Evolutionary conservation across 2,329 filamentous ascomycete species (phyloP).

Genomic region (Pseudogymnoascus sp.): DNA sequence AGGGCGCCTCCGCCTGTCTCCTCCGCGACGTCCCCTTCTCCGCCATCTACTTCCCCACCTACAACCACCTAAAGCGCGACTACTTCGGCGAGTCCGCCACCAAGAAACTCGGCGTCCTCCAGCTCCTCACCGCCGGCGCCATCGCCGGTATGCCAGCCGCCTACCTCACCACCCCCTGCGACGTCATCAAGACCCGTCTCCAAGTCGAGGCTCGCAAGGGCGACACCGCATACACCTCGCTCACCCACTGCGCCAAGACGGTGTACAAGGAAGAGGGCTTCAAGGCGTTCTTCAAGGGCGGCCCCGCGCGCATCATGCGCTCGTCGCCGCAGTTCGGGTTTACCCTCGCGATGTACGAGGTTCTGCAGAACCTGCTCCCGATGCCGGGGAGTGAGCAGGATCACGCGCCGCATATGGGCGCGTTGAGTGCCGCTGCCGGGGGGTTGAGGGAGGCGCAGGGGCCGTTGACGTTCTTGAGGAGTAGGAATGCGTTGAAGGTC

Average conservation of each 20-base stretch:
- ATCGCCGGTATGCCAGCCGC: constrained; percentile 88
- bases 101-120: constrained; percentile 82
- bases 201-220: constrained; percentile 97
- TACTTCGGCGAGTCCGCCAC: constrained; percentile 82
- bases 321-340: constrained; percentile 98
- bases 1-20: constrained; percentile 89
- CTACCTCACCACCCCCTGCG: constrained; percentile 93
- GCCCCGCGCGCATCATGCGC: constrained; percentile 86
- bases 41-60: constrained; percentile 96
- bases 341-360: constrained; percentile 90
- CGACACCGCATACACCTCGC: constrained; percentile 76
- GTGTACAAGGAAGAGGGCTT: constrained; percentile 89
- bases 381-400: constrained; percentile 60
- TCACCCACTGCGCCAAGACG: constrained; percentile 77
- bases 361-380: constrained; percentile 74
- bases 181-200: constrained; percentile 97
- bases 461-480: constrained; percentile 54
- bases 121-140: constrained; percentile 88
- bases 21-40: constrained; percentile 96
- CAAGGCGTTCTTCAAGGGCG: constrained; percentile 96
- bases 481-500: constrained; percentile 88
- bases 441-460: constrained; percentile 29
- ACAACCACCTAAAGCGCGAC: constrained; percentile 89
- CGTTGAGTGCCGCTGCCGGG: constrained; percentile 56
- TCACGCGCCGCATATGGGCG: constrained; percentile 45